Percentiles rank a stretch among this genome's conserved stretches.
phyloP scores from a whole-genome alignment of 371 early-diverging fungal species.

The Mucor ambiguus region DNA sequence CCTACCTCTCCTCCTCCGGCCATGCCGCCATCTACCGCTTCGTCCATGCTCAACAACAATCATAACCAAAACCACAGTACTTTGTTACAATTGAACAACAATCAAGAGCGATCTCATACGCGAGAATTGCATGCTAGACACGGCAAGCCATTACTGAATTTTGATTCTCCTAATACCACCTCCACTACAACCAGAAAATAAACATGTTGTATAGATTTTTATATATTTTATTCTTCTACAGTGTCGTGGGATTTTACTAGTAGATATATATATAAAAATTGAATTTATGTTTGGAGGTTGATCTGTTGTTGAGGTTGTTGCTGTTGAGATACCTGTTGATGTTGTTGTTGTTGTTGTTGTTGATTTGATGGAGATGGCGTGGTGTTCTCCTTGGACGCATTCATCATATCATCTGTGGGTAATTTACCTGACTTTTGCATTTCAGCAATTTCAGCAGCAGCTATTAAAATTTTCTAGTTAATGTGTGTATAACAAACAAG shows the following conservation, averaged over 20 bases:
- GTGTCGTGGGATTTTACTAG: not conserved
- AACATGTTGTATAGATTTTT: conserved; percentile 3
- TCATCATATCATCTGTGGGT: conserved; percentile 10
- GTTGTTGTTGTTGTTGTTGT: conserved; percentile 16
- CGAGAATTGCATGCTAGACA: conserved; percentile 41
- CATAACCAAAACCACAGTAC: conserved; percentile 17
- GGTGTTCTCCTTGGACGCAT: conserved; percentile 10
- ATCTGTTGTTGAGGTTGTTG: conserved; percentile 10
- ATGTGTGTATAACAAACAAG: not conserved
- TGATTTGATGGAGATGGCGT: conserved; percentile 13
- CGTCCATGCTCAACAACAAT: not conserved
- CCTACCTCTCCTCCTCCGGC: conserved; percentile 7
- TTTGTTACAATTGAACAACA: conserved; percentile 35
- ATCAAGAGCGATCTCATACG: conserved; percentile 47
- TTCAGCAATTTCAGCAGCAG: conserved; percentile 66
- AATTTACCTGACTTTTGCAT: conserved; percentile 48
- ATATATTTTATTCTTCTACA: not conserved
- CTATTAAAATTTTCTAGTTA: conserved; percentile 17
- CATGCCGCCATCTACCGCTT: not conserved
- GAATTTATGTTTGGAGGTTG: conserved; percentile 15
- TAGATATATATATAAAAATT: not conserved
- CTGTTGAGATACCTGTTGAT: conserved; percentile 14
- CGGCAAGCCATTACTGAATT: conserved; percentile 48
- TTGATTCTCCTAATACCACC: conserved; percentile 23
- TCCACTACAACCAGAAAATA: conserved; percentile 10